These are phyloP conservation scores for Massariosphaeria phaeospora DNA, from an alignment of 495 filamentous ascomycete genomes.

Conservation along the genomic window DNA sequence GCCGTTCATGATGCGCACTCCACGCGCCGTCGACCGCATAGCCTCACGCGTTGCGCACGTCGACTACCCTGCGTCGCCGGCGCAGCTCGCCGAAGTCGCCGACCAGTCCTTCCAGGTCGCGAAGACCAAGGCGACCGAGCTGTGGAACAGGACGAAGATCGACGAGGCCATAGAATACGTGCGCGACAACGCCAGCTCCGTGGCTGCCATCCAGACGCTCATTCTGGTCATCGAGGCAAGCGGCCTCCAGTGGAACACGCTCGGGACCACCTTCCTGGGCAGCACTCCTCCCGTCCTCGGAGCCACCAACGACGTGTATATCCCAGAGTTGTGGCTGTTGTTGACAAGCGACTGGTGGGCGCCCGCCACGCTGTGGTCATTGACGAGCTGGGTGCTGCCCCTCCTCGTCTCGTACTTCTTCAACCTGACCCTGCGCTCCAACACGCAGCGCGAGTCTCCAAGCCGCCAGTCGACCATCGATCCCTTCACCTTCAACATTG, in stretches of 20 bases:
- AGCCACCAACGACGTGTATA: conserved; percentile 51
- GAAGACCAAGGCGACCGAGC: conserved; percentile 47
- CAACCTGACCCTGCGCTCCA: conserved; percentile 61
- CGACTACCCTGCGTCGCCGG: conserved; percentile 73
- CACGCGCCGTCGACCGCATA: conserved; percentile 50
- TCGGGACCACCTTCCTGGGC: conserved; percentile 65
- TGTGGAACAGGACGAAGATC: conserved; percentile 46
- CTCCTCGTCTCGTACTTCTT: conserved; percentile 73
- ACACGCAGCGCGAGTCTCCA: conserved; percentile 33
- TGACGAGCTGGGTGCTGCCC: conserved; percentile 67
- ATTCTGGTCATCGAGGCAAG: conserved; percentile 54
- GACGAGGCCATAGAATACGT: conserved; percentile 52
- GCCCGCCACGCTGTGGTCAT: conserved; percentile 69
- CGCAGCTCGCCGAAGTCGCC: conserved; percentile 75
- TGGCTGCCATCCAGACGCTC: conserved; percentile 55
- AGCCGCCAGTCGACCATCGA: conserved; percentile 58
- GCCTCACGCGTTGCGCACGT: conserved; percentile 39
- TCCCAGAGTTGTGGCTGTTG: conserved; percentile 80
- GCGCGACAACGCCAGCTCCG: conserved; percentile 39
- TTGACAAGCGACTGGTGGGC: conserved; percentile 77
- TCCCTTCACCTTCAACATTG: conserved; percentile 81
- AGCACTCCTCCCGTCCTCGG: conserved; percentile 47
- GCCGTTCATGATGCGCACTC: conserved; percentile 50
- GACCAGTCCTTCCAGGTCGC: conserved; percentile 66
- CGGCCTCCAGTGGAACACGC: conserved; percentile 55